Percentiles rank a stretch among this genome's conserved stretches.
phyloP scores from a whole-genome alignment of 768 basidiomycete species.

The Mycena albidolilacea region DNA sequence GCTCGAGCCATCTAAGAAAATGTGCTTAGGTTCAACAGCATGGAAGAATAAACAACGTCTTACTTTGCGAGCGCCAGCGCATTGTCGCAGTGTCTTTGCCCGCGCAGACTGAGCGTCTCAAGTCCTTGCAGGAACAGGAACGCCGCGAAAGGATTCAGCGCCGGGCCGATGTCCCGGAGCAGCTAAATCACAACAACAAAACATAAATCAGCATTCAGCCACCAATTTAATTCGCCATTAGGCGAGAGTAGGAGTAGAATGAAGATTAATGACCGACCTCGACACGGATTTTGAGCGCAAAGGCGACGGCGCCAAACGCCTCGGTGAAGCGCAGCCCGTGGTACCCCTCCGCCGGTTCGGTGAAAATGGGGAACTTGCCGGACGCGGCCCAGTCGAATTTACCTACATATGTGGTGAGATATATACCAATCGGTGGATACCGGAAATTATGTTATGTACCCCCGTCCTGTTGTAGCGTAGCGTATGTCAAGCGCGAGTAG shows the following conservation, averaged over 20 bases:
- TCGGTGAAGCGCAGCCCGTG: conserved; percentile 79
- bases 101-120: conserved; percentile 82
- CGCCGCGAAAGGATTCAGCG: conserved; percentile 79
- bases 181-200: conserved; percentile 48
- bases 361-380: conserved; percentile 82
- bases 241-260: no score
- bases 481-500: not conserved
- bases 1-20: conserved; percentile 65
- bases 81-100: conserved; percentile 80
- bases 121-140: conserved; percentile 86
- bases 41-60: conserved; percentile 26
- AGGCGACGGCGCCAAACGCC: conserved; percentile 75
- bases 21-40: not conserved
- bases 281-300: conserved; percentile 74
- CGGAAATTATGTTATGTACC: not conserved
- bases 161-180: conserved; percentile 77
- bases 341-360: conserved; percentile 81
- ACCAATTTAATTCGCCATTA: not conserved
- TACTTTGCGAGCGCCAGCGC: conserved; percentile 76
- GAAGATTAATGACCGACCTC: conserved; percentile 47
- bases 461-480: not conserved
- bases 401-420: conserved; percentile 4
- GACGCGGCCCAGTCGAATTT: conserved; percentile 83
- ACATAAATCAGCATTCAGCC: no score
- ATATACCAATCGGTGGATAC: not conserved